These are phyloP conservation scores for Harrya chromipes DNA, from an alignment of 768 basidiomycete species.

Conservation along the genomic window DNA sequence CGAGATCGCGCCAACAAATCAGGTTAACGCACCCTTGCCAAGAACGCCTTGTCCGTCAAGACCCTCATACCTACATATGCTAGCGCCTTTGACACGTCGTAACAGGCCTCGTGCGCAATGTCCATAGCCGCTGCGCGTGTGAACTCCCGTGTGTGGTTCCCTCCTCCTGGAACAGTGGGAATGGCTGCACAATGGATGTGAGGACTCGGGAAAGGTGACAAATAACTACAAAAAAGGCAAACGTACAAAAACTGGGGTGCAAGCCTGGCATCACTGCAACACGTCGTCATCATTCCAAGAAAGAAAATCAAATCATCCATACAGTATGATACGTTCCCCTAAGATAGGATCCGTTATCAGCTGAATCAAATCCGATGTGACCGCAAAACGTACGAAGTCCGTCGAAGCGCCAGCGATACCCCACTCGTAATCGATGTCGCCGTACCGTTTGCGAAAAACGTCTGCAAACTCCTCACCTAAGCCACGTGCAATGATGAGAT, in stretches of 20 bases:
- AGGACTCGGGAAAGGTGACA: too few relatives aligned
- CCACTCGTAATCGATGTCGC: conserved; percentile 57
- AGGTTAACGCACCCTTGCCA: conserved; percentile 43
- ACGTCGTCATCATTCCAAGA: not conserved
- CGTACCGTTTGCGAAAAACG: conserved; percentile 57
- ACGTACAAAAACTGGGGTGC: conserved; percentile 58
- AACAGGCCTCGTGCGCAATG: conserved; percentile 60
- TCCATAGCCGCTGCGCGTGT: conserved; percentile 54
- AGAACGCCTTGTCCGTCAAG: conserved; percentile 62
- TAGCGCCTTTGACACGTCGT: conserved; percentile 66
- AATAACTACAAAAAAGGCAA: not conserved
- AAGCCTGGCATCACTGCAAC: conserved; percentile 55
- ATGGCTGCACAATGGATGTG: conserved; percentile 46
- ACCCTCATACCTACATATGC: conserved; percentile 67
- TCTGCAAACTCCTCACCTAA: conserved; percentile 63
- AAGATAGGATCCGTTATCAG: not conserved
- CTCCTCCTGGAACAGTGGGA: conserved; percentile 65
- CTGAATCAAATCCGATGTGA: too few relatives aligned
- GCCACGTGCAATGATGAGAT: not conserved
- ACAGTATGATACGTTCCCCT: conserved; percentile 69
- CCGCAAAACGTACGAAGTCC: conserved; percentile 61
- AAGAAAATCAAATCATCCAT: not conserved
- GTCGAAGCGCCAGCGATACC: conserved; percentile 74
- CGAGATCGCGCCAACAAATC: not conserved
- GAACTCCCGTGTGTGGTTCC: conserved; percentile 74